phyloP scores from a whole-genome alignment of 768 basidiomycete species.

The Mycena kentingensis region DNA sequence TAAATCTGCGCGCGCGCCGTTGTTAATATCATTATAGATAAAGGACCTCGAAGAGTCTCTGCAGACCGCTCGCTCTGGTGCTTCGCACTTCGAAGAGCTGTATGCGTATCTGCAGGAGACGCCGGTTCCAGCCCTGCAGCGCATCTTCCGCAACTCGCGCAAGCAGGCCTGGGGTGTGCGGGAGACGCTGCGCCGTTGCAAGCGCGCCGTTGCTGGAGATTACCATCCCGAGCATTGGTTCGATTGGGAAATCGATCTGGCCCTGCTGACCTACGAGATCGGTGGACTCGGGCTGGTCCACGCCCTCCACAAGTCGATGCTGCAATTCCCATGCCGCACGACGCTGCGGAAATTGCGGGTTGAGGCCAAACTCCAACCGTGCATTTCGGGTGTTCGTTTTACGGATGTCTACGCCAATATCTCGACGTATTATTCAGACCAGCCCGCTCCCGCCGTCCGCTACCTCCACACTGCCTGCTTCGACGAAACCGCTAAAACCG shows the following conservation, averaged over 20 bases:
- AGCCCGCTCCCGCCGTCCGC: background rate
- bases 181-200: background rate
- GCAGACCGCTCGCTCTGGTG: too few species aligned
- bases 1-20: too few species aligned
- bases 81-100: background rate
- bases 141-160: background rate
- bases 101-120: background rate
- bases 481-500: background rate
- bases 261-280: background rate
- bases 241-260: background rate
- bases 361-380: background rate
- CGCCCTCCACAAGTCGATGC: background rate
- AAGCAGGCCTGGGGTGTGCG: background rate
- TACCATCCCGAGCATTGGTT: background rate
- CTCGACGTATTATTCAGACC: background rate
- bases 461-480: background rate
- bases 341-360: background rate
- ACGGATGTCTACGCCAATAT: background rate
- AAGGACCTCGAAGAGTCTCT: too few species aligned
- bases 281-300: background rate
- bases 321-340: background rate
- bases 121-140: background rate
- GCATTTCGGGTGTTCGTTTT: background rate
- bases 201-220: background rate
- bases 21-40: too few species aligned